Evolutionary conservation across 805 yeast genomes (phyloP), one percentile per base, ranked within the genome.

Genomic region (Saturnispora zaruensis): DNA sequence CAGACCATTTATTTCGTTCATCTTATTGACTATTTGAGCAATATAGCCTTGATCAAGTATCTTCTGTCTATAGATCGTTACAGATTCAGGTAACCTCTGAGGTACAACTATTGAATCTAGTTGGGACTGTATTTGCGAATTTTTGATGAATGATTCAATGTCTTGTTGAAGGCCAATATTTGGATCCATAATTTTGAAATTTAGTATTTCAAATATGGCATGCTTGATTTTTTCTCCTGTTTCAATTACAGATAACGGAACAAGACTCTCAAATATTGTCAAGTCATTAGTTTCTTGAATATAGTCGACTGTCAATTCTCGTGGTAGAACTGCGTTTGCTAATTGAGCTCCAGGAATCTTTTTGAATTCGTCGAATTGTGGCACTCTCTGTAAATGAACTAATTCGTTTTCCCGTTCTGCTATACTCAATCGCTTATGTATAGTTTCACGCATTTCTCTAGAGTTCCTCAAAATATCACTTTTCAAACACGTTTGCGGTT

Each of bases 361-460:
- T 0, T 77, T 69, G 1, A 80, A 56, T 2, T 71, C 67, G 0
- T 59, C 51, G 6, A 55, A 58, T 1, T 53, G 56, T 0, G 95
- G 95, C 0, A 87, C 80, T 1, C 70, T 66, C 51, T 84, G 82
- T 37, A 86, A 66, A 63, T 87, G 87, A 5, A 90, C 81, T 57
- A 88, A 69, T 59, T 88, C 90, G 61, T 89, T 89, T 55, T 89
- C 96, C 55, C 81, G 75, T 55, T 84, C 88, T 0, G 90, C 78
- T 3, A 75, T 69, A 16, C 70, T 65, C 8, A 82, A 59, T 1
- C 74, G 70, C 1, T 70, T 72, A 8, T 66, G 60, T 1, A 85
- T 69, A 2, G 73, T 71, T 3, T 63, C 61, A 1, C 62, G 55
- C 18, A 90, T 71, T 0, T 81, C 80, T 16, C 65, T 57, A 8